Percentiles rank a stretch among this genome's conserved stretches.
These are phyloP conservation scores for Huntiella omanensis DNA, from an alignment of 2,329 filamentous ascomycete genomes.

Conservation along the genomic window DNA sequence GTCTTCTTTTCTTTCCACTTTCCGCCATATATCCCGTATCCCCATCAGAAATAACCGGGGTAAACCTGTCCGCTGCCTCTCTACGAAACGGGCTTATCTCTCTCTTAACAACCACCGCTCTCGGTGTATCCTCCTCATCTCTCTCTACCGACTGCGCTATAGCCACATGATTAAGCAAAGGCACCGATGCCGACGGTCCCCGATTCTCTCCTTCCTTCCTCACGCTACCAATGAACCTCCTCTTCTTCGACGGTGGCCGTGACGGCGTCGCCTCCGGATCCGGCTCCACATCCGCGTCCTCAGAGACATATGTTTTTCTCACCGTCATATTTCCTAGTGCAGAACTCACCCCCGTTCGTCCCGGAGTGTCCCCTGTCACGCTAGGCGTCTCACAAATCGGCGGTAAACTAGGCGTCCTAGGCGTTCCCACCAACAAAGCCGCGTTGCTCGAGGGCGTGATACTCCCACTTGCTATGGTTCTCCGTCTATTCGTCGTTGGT, in stretches of 20 bases:
- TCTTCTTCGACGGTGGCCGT: constrained; percentile 1
- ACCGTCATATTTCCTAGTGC: constrained; percentile 15
- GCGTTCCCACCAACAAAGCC: background rate
- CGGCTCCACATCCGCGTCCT: constrained; percentile 15
- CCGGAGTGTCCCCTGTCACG: constrained; percentile 3
- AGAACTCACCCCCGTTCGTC: constrained; percentile 13
- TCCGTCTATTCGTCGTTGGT: constrained; percentile 11
- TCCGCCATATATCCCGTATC: no score
- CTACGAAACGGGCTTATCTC: no score
- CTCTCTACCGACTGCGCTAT: background rate
- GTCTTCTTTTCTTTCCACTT: no score
- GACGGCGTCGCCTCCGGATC: constrained; percentile 10
- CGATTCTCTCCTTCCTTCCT: background rate
- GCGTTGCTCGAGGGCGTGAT: background rate
- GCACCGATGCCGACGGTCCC: background rate
- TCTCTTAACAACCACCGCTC: no score
- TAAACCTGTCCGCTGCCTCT: no score
- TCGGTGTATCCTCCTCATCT: background rate
- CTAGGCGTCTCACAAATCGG: constrained; percentile 5
- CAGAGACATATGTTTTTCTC: constrained; percentile 12
- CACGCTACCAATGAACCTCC: background rate
- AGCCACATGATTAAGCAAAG: background rate
- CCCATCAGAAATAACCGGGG: no score
- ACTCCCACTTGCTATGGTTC: no score
- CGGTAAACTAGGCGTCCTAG: constrained; percentile 3